Conservation (phyloP, 1,284 basidiomycete genomes). For the Porodaedalea pini region DNA sequence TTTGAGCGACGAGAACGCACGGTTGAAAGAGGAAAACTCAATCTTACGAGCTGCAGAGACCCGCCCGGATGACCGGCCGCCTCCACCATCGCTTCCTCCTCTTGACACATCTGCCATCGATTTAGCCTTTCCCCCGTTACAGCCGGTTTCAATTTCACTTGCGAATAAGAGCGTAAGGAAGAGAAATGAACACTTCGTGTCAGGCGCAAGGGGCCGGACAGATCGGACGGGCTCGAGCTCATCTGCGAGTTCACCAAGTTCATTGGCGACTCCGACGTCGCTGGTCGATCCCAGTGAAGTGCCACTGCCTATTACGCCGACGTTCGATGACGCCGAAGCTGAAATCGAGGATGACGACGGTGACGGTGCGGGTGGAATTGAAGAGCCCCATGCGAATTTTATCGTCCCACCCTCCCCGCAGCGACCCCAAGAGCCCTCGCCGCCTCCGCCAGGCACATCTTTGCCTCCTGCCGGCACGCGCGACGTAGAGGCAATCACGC, state of each 20-base stretch:
- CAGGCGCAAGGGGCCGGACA: neutral
- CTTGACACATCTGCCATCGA: conserved; percentile 8
- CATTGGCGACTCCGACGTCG: conserved; percentile 7
- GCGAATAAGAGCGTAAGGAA: neutral
- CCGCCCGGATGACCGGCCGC: neutral
- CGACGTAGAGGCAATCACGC: neutral
- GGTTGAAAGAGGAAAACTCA: neutral
- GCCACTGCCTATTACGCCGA: conserved; percentile 7
- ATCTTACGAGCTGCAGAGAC: neutral
- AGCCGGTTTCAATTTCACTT: conserved; percentile 1
- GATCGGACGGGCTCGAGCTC: neutral
- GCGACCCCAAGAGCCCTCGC: neutral
- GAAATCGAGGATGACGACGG: neutral
- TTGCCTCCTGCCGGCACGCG: neutral
- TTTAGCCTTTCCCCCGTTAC: conserved; percentile 10
- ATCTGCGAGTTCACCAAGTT: conserved; percentile 2
- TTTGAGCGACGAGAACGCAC: conserved; percentile 6
- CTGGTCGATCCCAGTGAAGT: conserved; percentile 7
- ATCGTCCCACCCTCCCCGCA: too few relatives aligned
- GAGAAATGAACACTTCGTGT: too few relatives aligned
- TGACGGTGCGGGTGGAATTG: neutral
- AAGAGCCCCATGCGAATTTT: too few relatives aligned
- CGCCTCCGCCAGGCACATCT: neutral
- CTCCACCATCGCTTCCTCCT: neutral
- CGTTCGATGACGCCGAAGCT: conserved; percentile 1